phyloP scores from a whole-genome alignment of 2,329 filamentous ascomycete genomes.

The Trichophaea hybrida region DNA sequence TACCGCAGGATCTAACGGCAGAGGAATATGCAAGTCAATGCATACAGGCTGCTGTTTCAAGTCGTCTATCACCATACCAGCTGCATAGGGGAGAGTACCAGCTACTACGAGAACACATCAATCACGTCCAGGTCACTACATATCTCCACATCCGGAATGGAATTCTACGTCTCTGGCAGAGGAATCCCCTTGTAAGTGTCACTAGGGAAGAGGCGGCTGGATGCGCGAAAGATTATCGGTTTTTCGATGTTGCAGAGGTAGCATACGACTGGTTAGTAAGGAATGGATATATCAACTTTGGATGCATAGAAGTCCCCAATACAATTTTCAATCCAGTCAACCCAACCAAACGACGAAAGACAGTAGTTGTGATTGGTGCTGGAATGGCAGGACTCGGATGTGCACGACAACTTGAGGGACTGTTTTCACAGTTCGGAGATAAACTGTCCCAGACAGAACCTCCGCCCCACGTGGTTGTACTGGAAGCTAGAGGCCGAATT shows the following conservation, averaged over 20 bases:
- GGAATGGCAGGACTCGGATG: conserved; percentile 90
- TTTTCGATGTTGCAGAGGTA: conserved; percentile 76
- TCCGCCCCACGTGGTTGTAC: conserved; percentile 58
- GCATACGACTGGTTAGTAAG: conserved; percentile 88
- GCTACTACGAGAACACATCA: conserved; percentile 67
- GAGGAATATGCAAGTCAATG: conserved; percentile 83
- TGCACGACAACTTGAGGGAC: conserved; percentile 75
- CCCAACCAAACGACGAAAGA: conserved; percentile 42
- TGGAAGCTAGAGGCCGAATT: conserved; percentile 76
- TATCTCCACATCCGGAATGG: conserved; percentile 95
- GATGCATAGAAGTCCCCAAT: conserved; percentile 61
- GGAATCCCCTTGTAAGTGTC: conserved; percentile 70
- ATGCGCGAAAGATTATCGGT: conserved; percentile 72
- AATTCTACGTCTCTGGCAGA: conserved; percentile 77
- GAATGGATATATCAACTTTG: conserved; percentile 91
- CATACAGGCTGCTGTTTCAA: conserved; percentile 76
- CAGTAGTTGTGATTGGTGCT: conserved; percentile 74
- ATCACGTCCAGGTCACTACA: conserved; percentile 75
- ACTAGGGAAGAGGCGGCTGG: conserved; percentile 75
- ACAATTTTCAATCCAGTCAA: conserved; percentile 30
- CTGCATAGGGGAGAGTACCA: conserved; percentile 73
- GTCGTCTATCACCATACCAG: conserved; percentile 75
- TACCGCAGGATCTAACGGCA: conserved; percentile 58
- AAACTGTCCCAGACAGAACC: conserved; percentile 52
- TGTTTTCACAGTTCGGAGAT: conserved; percentile 66